phyloP scores from a whole-genome alignment of 176 grass and related monocot species.

The Bolboschoenus planiculmis region DNA sequence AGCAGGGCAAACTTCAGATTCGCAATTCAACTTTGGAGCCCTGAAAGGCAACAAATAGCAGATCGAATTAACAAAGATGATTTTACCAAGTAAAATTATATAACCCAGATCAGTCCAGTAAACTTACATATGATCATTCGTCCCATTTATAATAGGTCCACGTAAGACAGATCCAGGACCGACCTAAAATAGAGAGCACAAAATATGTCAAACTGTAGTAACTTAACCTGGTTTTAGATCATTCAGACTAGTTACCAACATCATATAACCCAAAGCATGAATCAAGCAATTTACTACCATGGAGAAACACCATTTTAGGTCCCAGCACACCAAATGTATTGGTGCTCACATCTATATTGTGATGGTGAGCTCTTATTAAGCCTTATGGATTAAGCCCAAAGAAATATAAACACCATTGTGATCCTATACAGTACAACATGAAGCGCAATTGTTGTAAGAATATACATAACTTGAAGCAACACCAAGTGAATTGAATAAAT shows the following conservation, averaged over 20 bases:
- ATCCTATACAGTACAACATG: not conserved
- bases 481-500: slow-evolving; percentile 11
- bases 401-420: not conserved
- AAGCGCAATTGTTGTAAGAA: not conserved
- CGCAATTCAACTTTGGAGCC: slow-evolving; percentile 90
- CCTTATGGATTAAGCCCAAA: not conserved
- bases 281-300: not conserved
- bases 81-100: slow-evolving; percentile 16
- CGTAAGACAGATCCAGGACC: slow-evolving; percentile 83
- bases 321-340: not conserved
- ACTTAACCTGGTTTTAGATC: not conserved
- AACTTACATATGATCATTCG: slow-evolving; percentile 72
- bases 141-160: slow-evolving; percentile 77
- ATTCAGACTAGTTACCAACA: not conserved
- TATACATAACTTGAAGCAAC: slow-evolving; percentile 5
- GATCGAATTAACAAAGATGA: slow-evolving; percentile 19
- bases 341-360: not conserved
- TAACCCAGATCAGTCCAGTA: slow-evolving; percentile 23
- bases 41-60: slow-evolving; percentile 41
- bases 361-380: not conserved
- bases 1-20: slow-evolving; percentile 60
- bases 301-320: not conserved
- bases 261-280: not conserved
- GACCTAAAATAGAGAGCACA: slow-evolving; percentile 64
- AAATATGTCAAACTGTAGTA: not conserved